These are phyloP conservation scores for Gnomoniopsis sp. DNA, from an alignment of 2,329 filamentous ascomycete species.

Conservation along the genomic window DNA sequence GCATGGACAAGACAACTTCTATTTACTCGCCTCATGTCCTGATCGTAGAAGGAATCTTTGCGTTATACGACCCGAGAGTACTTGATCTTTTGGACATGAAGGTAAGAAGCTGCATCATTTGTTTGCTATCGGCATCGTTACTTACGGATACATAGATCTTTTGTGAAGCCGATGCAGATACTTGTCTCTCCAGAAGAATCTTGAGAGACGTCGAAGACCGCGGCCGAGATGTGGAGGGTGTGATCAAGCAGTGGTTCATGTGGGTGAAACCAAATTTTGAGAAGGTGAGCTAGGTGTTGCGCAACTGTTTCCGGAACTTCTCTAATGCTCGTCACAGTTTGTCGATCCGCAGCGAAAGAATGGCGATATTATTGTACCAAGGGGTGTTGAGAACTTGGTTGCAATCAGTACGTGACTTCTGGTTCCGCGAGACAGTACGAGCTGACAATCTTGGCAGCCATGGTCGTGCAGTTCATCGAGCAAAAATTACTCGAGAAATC, in stretches of 20 bases:
- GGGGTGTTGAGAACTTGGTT: slow-evolving; percentile 91
- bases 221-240: slow-evolving; percentile 87
- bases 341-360: slow-evolving; percentile 89
- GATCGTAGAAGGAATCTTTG: slow-evolving; percentile 93
- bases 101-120: slow-evolving; percentile 38
- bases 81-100: slow-evolving; percentile 88
- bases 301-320: background rate
- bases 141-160: slow-evolving; percentile 62
- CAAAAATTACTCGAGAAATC: slow-evolving; percentile 86
- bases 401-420: slow-evolving; percentile 63
- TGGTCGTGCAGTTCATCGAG: slow-evolving; percentile 92
- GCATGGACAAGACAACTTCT: slow-evolving; percentile 73
- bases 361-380: slow-evolving; percentile 90
- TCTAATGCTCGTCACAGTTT: slow-evolving; percentile 44
- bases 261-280: slow-evolving; percentile 98
- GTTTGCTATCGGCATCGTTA: background rate
- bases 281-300: slow-evolving; percentile 43
- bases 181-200: slow-evolving; percentile 84
- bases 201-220: slow-evolving; percentile 85
- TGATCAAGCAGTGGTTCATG: slow-evolving; percentile 96
- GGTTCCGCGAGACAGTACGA: background rate
- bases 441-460: slow-evolving; percentile 32
- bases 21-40: slow-evolving; percentile 97
- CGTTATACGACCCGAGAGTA: slow-evolving; percentile 82
- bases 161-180: slow-evolving; percentile 92